Base-by-base conservation (phyloP, 768 basidiomycete species). In the Lactifluus hygrophoroides region DNA sequence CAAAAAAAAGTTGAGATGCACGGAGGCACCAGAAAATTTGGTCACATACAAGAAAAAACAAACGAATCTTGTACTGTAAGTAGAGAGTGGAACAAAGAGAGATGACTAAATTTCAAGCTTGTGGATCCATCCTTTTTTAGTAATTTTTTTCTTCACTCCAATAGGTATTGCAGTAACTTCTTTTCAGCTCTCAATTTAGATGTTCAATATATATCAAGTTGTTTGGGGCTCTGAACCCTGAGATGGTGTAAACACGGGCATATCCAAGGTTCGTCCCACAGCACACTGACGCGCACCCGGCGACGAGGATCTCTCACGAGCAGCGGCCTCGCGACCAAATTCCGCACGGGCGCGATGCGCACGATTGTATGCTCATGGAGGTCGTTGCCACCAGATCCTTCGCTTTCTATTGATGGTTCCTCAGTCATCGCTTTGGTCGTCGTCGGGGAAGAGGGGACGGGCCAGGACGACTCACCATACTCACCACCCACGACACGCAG, bases 391-490 rank as follows among this genome's bases (percentile, higher is more conserved):
- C 11, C 11, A 16, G n/a, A n/a, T n/a, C n/a, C n/a, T n/a, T 51
- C 40, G 42, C 49, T 37, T 14, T 55, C 48, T 21, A 16, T 49
- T 2, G n/a, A 17, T 44, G 48, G 47, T 11, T 16, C 51, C 9
- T 64, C 70, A 7, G 10, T 10, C 17, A 37, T 37, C 11, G n/a
- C n/a, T n/a, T n/a, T n/a, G n/a, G n/a, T n/a, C n/a, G n/a, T n/a
- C n/a, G n/a, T n/a, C n/a, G n/a, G n/a, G n/a, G n/a, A n/a, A n/a
- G n/a, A n/a, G n/a, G n/a, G n/a, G n/a, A n/a, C n/a, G n/a, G 88
- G 87, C 89, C 88, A 95, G 52, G 74, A 67, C n/a, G n/a, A n/a
- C n/a, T n/a, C n/a, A n/a, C n/a, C n/a, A 71, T 84, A 94, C 67
- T 90, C 85, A 44, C 84, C 87, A 67, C 82, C 80, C 14, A 90